Evolutionary conservation across 2,329 filamentous ascomycete genomes (phyloP), one percentile per base, ranked within the genome.

Genomic region (Cephalotrichum gorgonifer): DNA sequence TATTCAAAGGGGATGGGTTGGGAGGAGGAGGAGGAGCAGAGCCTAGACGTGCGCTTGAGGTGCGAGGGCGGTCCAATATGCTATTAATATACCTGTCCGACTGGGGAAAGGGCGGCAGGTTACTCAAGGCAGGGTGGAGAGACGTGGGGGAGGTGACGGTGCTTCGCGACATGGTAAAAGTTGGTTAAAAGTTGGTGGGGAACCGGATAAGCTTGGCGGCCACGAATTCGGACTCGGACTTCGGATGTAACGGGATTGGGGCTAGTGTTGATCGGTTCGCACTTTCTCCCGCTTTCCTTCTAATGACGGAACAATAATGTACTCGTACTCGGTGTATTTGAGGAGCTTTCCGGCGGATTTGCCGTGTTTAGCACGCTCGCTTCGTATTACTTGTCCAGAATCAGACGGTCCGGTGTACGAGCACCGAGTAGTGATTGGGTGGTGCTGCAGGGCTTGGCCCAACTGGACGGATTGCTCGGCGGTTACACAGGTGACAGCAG

Each of bases 51-150:
- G 52, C 48, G 52, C 50, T 50, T 54, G 60, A 58, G 33, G 52
- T 58, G 48, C 53, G 56, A 50, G 54, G 53, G 50, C 54, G 54
- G 48, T 57, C 57, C 49, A 52, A 53, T 44, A 54, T 55, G 50
- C 44, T 53, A 52, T 55, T 58, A 56, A 58, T 59, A 60, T 58
- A 54, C 55, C 54, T 55, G 50, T 56, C 54, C 30, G 48, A 23
- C 17, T 43, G 43, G 22, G 38, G 49, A 50, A 53, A 49, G 45
- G 42, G 47, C 54, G 51, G 56, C 48, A 58, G 57, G 54, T 63
- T 65, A 61, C 66, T 69, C 61, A 77, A 68, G 54, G 64, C 65
- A 58, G 73, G 71, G 68, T 78, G 73, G 64, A 77, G 67, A 55
- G 71, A 66, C 50, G 67, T 66, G 51, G 74, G 71, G 54, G 73